Evolutionary conservation across 2,329 filamentous ascomycete species (phyloP).

Genomic region (Fusarium sp.): DNA sequence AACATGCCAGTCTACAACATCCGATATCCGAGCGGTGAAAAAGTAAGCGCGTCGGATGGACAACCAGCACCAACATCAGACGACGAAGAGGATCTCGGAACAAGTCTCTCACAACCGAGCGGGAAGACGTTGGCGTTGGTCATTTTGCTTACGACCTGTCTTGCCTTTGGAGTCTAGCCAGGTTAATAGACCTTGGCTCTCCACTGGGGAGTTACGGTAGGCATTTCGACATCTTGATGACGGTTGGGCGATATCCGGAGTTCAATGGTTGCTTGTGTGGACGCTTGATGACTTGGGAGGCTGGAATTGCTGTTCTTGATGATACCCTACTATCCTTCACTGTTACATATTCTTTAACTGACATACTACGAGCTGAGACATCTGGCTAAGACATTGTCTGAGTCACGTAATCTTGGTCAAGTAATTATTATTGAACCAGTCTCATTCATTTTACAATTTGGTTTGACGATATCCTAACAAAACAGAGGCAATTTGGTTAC

Average conservation of each 20-base stretch:
- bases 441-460: constrained; percentile 25
- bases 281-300: not conserved
- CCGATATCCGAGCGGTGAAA: constrained; percentile 54
- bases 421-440: not conserved
- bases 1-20: constrained; percentile 57
- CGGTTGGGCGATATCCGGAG: constrained; percentile 6
- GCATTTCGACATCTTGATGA: not conserved
- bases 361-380: not conserved
- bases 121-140: constrained; percentile 19
- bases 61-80: not conserved
- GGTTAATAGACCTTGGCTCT: not conserved
- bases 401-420: not conserved
- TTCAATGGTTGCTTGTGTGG: constrained; percentile 2
- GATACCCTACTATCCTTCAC: constrained; percentile 35
- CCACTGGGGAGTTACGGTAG: not conserved
- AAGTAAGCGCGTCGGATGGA: constrained; percentile 48
- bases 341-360: not conserved
- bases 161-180: constrained; percentile 16
- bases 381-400: not conserved
- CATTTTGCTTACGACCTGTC: constrained; percentile 26
- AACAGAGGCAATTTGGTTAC: not conserved
- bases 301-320: constrained; percentile 4
- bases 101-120: constrained; percentile 6
- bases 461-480: constrained; percentile 9
- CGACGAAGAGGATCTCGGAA: constrained; percentile 14